These are phyloP conservation scores for Pezicula radicicola DNA, from an alignment of 2,329 filamentous ascomycete genomes.

Conservation along the genomic window DNA sequence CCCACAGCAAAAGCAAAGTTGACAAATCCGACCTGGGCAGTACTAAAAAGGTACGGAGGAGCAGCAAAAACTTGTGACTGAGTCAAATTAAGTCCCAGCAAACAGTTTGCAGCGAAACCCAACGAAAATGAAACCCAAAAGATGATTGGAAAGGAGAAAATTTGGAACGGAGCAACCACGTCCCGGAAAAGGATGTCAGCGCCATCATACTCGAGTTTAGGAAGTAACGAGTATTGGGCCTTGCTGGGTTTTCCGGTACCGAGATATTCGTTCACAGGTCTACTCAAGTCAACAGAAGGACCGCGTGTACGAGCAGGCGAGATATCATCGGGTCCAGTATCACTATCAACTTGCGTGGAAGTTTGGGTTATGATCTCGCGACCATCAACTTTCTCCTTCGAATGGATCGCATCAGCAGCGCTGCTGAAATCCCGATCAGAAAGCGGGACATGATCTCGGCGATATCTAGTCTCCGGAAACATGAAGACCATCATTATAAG, in stretches of 20 bases:
- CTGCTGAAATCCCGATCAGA: not conserved
- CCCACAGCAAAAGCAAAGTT: constrained; percentile 56
- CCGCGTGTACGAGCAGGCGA: not conserved
- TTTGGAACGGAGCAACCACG: constrained; percentile 58
- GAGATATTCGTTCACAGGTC: constrained; percentile 42
- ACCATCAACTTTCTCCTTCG: not conserved
- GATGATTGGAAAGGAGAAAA: constrained; percentile 59
- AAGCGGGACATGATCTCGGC: constrained; percentile 29
- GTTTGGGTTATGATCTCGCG: not conserved
- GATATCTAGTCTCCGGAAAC: constrained; percentile 60
- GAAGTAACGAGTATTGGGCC: constrained; percentile 50
- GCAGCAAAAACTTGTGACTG: constrained; percentile 48
- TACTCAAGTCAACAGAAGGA: not conserved
- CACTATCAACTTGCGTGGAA: not conserved
- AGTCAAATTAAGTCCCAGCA: constrained; percentile 55
- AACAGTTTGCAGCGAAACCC: constrained; percentile 52
- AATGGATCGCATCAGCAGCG: constrained; percentile 15
- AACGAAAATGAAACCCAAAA: constrained; percentile 58
- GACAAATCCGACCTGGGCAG: constrained; percentile 48
- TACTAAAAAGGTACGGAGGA: constrained; percentile 51
- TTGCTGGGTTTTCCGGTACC: constrained; percentile 50
- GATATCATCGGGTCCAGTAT: not conserved
- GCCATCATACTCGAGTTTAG: constrained; percentile 28
- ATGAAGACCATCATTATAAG: constrained; percentile 50
- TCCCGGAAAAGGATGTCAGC: constrained; percentile 42